Conservation (phyloP, 2,329 filamentous ascomycete genomes). For the Emergomyces pasteurianus region DNA sequence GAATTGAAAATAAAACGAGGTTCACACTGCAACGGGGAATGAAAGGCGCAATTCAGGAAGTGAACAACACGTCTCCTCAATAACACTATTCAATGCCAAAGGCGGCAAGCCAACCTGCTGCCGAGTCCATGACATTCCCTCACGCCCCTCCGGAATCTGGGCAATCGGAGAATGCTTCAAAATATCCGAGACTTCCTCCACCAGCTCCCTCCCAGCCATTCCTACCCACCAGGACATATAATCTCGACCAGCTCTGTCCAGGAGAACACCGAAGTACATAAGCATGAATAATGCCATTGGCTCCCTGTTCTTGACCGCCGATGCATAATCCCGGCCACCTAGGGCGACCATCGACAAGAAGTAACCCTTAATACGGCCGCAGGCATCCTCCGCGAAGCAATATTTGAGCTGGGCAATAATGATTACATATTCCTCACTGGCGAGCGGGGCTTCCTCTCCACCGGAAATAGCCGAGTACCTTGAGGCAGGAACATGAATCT, state of each 20-base stretch:
- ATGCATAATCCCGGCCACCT: slow-evolving; percentile 21
- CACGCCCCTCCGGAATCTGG: slow-evolving; percentile 13
- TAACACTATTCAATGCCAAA: background rate
- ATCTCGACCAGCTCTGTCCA: background rate
- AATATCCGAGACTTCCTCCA: slow-evolving; percentile 16
- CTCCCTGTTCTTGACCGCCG: slow-evolving; percentile 16
- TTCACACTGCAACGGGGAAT: background rate
- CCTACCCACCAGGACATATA: slow-evolving; percentile 7
- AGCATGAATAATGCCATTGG: slow-evolving; percentile 9
- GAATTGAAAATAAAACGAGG: background rate
- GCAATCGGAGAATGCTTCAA: slow-evolving; percentile 12
- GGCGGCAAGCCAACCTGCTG: slow-evolving; percentile 14
- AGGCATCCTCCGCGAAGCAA: slow-evolving; percentile 26
- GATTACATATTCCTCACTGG: slow-evolving; percentile 10
- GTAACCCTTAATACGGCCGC: slow-evolving; percentile 21
- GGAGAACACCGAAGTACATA: slow-evolving; percentile 9
- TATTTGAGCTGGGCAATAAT: slow-evolving; percentile 18
- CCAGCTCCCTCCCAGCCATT: slow-evolving; percentile 1
- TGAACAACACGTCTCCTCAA: background rate
- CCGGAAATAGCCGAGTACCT: background rate
- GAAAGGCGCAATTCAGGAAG: background rate
- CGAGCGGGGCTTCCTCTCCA: background rate
- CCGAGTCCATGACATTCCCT: slow-evolving; percentile 19
- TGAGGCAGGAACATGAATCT: slow-evolving; percentile 4
- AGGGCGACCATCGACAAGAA: slow-evolving; percentile 20